These are phyloP conservation scores for Colletotrichum agaves DNA, from an alignment of 2,329 filamentous ascomycete genomes.

Conservation along the genomic window DNA sequence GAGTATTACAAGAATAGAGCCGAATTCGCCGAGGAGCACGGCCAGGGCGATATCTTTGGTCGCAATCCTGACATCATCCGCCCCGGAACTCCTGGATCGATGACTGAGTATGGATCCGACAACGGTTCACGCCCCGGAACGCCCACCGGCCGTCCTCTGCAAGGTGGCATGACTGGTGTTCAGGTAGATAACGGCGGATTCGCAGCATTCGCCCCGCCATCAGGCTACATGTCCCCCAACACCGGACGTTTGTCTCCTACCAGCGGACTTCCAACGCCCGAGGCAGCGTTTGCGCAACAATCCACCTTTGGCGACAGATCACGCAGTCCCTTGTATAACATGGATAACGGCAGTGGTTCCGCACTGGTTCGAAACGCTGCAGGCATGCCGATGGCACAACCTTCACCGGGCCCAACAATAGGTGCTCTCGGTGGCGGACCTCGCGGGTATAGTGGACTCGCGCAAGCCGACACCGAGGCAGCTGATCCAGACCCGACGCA, in stretches of 20 bases:
- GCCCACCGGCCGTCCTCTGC: conserved; percentile 53
- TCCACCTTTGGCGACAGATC: conserved; percentile 41
- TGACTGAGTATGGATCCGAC: conserved; percentile 54
- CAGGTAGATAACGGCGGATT: conserved; percentile 38
- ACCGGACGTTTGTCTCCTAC: conserved; percentile 33
- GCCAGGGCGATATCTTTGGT: conserved; percentile 78
- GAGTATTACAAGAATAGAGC: conserved; percentile 90
- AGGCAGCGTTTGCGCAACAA: conserved; percentile 34
- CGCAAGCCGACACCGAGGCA: conserved; percentile 61
- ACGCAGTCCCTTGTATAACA: conserved; percentile 60
- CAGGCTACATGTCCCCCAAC: conserved; percentile 40
- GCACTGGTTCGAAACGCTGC: conserved; percentile 65
- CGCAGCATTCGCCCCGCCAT: conserved; percentile 32
- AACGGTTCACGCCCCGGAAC: conserved; percentile 61
- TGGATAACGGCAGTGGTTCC: conserved; percentile 63
- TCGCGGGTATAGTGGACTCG: conserved; percentile 68
- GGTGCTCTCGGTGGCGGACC: conserved; percentile 68
- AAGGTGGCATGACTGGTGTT: conserved; percentile 42
- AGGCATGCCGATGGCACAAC: conserved; percentile 57
- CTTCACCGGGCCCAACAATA: conserved; percentile 54
- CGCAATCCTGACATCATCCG: conserved; percentile 67
- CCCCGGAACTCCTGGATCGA: conserved; percentile 69
- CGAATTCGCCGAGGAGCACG: conserved; percentile 88
- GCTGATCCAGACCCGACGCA: conserved; percentile 55
- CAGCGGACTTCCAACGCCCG: conserved; percentile 16